Base-by-base conservation (phyloP, 2,329 filamentous ascomycete species). In the Claviceps maximensis region DNA sequence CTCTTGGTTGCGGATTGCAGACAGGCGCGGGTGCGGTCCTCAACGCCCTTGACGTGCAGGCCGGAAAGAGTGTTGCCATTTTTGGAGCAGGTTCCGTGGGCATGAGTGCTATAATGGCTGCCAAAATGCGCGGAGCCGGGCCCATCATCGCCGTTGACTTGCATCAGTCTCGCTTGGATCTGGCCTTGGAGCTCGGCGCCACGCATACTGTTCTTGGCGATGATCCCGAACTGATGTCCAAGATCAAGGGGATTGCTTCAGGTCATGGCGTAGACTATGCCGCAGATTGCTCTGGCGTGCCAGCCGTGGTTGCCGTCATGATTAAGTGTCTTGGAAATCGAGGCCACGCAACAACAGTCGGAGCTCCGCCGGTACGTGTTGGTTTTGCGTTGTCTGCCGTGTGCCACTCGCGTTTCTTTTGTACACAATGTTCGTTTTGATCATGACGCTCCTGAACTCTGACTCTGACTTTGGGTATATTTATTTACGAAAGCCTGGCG, bases 231-330 rank as follows among this genome's bases (percentile, higher is more conserved):
- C 40, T 50, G 1, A 5, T 50, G 10, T 44, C 27, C n/a, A 50
- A 42, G 40, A 62, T 68, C 21, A 55, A 56, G 38, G 44, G 55
- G 8, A 58, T 66, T 5, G 23, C 23, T 29, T n/a, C 33, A 15
- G 33, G 5, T 6, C 56, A 58, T 19, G 65, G 65, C 1, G 61
- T 63, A 3, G 59, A 67, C 38, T 67, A 59, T 47, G 65, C 65
- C 8, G 60, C 66, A 15, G 65, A 68, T 41, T 67, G 62, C 33
- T 63, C 64, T 19, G 56, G 60, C 36, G 31, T 65, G 57, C 61
- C 71, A 62, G 56, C 65, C 60, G 62, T 75, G 57, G 66, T 75
- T 61, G 63, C 63, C 33, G 70, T 65, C 25, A 75, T 75, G 66
- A 69, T 76, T 55, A 72, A 75, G 49, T 69, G 71, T 57, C 66